Evolutionary conservation across 208 protist species (phyloP).

Genomic region (Leishmania major): DNA sequence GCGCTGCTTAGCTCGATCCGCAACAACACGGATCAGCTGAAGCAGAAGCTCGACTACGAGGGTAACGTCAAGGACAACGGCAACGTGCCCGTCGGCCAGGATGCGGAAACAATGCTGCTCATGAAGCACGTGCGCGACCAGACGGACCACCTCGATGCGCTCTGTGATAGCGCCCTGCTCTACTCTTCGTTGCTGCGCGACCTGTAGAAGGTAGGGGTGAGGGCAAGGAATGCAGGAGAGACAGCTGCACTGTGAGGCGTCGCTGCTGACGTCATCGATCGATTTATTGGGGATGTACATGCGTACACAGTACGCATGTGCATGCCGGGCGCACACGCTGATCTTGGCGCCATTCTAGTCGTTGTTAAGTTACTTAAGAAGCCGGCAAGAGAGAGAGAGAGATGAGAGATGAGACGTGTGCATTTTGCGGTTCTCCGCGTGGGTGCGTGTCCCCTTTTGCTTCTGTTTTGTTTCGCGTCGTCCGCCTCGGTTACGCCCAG

Average conservation of each 20-base stretch:
- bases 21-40: constrained; percentile 41
- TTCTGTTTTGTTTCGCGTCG: no score
- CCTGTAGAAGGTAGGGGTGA: background rate
- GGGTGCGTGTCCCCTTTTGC: no score
- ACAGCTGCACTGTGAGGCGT: background rate
- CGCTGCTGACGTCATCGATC: background rate
- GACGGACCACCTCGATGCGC: constrained; percentile 62
- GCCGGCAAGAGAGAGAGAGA: background rate
- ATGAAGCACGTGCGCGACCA: constrained; percentile 66
- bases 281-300: background rate
- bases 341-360: background rate
- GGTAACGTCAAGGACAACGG: constrained; percentile 44
- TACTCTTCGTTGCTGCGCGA: constrained; percentile 35
- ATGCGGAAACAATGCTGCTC: constrained; percentile 52
- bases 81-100: constrained; percentile 44
- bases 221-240: background rate
- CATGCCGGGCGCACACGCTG: background rate
- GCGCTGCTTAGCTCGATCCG: constrained; percentile 55
- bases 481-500: no score
- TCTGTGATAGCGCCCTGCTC: constrained; percentile 58
- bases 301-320: background rate
- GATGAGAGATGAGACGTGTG: background rate
- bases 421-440: background rate
- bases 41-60: constrained; percentile 43
- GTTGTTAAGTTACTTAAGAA: background rate